Conservation (phyloP, 2,329 filamentous ascomycete genomes). For the Pseudogymnoascus sp. region DNA sequence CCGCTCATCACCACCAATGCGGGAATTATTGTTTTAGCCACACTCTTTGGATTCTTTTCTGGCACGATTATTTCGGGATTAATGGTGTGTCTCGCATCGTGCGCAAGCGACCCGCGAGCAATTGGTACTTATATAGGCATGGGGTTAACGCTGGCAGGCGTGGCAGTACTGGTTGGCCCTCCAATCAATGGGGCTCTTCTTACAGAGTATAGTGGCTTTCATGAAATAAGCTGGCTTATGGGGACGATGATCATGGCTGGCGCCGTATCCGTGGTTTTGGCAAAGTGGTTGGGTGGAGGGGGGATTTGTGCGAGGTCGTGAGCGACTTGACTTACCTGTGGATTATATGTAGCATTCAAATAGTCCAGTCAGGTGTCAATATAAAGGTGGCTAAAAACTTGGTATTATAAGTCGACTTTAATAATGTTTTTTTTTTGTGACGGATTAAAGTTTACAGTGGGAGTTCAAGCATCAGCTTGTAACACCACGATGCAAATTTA, state of each 20-base stretch:
- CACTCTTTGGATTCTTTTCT: constrained; percentile 71
- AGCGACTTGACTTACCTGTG: background rate
- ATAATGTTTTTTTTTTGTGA: background rate
- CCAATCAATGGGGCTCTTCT: constrained; percentile 59
- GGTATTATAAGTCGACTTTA: background rate
- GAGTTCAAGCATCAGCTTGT: background rate
- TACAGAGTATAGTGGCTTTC: constrained; percentile 37
- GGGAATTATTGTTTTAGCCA: constrained; percentile 41
- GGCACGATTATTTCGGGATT: constrained; percentile 63
- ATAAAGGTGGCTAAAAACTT: background rate
- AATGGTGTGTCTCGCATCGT: constrained; percentile 23
- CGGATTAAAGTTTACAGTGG: background rate
- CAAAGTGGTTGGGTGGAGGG: constrained; percentile 1
- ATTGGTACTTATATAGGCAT: constrained; percentile 63
- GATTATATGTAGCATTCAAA: background rate
- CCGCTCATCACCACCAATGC: constrained; percentile 14
- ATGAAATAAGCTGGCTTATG: constrained; percentile 22
- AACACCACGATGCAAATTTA: background rate
- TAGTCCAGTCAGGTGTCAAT: background rate
- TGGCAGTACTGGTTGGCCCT: constrained; percentile 56
- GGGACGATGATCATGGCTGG: constrained; percentile 21
- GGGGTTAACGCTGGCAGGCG: constrained; percentile 50
- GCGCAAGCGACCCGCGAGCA: constrained; percentile 51
- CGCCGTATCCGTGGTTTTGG: constrained; percentile 9
- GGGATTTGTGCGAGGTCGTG: constrained; percentile 5